A percentile compares a stretch with the other conserved stretches of the same genome.
Conservation (phyloP, 2,329 filamentous ascomycete species). For the Botrytis tulipae region DNA sequence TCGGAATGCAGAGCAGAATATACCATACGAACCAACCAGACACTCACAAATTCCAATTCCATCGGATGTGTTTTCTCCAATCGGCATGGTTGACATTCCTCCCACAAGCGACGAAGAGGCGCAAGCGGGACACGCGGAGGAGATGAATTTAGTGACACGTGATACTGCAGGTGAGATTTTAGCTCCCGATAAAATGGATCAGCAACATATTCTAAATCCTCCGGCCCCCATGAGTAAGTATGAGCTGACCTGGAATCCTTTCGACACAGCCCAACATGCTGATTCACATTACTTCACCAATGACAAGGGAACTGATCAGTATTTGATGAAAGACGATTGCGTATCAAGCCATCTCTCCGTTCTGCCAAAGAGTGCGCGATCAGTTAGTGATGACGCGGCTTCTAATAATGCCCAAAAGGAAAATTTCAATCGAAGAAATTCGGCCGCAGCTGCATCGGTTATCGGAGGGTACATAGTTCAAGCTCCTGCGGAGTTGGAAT, state of each 20-base stretch:
- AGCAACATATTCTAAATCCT: conserved; percentile 11
- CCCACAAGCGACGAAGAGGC: neutral
- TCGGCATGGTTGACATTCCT: neutral
- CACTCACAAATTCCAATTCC: neutral
- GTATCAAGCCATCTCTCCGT: neutral
- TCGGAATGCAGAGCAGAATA: neutral
- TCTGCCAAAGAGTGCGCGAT: conserved; percentile 26
- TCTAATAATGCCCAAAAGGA: conserved; percentile 32
- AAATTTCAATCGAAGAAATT: neutral
- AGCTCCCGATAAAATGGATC: conserved; percentile 23
- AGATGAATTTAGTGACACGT: conserved; percentile 14
- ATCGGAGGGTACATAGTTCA: conserved; percentile 9
- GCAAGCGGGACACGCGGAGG: neutral
- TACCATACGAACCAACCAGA: conserved; percentile 12
- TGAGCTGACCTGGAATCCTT: conserved; percentile 41
- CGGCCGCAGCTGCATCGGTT: neutral
- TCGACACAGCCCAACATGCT: conserved; percentile 40
- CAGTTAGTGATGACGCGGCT: conserved; percentile 27
- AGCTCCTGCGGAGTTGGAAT: neutral
- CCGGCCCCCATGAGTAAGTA: conserved; percentile 40
- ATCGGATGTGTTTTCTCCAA: conserved; percentile 10
- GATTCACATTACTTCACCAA: conserved; percentile 41
- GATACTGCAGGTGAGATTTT: conserved; percentile 23
- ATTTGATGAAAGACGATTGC: neutral
- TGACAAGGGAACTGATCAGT: conserved; percentile 24